Evolutionary conservation across 2,329 filamentous ascomycete genomes (phyloP).

Genomic region (Fusarium nodosum): DNA sequence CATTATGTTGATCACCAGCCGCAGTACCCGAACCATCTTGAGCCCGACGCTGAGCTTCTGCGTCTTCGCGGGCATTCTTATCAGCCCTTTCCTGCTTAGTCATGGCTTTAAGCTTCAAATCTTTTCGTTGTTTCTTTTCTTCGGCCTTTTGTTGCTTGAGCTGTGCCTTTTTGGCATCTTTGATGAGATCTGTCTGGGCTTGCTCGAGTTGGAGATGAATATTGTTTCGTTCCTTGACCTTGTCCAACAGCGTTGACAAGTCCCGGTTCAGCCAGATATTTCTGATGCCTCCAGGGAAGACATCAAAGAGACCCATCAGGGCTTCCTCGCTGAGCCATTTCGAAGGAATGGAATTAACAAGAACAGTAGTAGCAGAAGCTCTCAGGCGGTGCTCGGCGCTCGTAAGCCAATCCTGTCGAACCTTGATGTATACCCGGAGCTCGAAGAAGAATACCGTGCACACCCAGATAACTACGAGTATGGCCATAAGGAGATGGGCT

Average conservation of each 20-base stretch:
- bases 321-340: conserved; percentile 92
- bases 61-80: conserved; percentile 64
- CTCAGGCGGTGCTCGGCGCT: conserved; percentile 93
- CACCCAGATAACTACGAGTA: conserved; percentile 84
- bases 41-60: conserved; percentile 65
- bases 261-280: conserved; percentile 98
- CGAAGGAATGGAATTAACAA: conserved; percentile 89
- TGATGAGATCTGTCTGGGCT: conserved; percentile 88
- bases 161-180: conserved; percentile 82
- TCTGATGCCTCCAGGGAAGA: conserved; percentile 93
- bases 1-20: conserved; percentile 65
- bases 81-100: conserved; percentile 65
- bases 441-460: conserved; percentile 91
- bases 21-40: conserved; percentile 63
- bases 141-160: conserved; percentile 74
- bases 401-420: conserved; percentile 94
- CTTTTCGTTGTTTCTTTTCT: conserved; percentile 73
- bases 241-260: conserved; percentile 84
- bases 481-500: conserved; percentile 85
- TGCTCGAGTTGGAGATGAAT: conserved; percentile 80
- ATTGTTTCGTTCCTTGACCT: conserved; percentile 80
- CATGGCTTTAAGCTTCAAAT: conserved; percentile 62
- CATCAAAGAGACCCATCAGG: conserved; percentile 87
- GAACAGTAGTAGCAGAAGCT: conserved; percentile 93
- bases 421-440: conserved; percentile 87